A percentile compares a stretch with the other conserved stretches of the same genome.
phyloP scores from a whole-genome alignment of 2,329 filamentous ascomycete species.

The Chaetomium globosum region DNA sequence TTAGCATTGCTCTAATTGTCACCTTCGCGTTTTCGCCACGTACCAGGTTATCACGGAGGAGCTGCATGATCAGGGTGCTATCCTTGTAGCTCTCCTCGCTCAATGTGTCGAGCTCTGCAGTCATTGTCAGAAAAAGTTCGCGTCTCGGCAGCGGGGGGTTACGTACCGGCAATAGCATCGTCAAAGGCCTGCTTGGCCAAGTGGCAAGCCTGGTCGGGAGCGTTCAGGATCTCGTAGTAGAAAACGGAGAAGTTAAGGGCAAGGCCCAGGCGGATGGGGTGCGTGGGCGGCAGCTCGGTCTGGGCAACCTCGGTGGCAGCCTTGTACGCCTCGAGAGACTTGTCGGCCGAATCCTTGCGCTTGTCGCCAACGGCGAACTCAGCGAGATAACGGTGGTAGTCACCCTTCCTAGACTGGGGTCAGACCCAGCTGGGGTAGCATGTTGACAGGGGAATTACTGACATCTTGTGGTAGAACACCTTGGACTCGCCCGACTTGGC shows the following conservation, averaged over 20 bases:
- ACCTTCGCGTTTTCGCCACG: conserved; percentile 35
- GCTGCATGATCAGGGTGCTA: conserved; percentile 98
- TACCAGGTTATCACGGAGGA: conserved; percentile 95
- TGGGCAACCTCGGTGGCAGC: conserved; percentile 85
- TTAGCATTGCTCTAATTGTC: conserved; percentile 38
- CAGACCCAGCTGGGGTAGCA: conserved; percentile 23
- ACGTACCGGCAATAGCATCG: conserved; percentile 81
- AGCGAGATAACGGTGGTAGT: conserved; percentile 98
- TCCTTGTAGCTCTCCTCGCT: conserved; percentile 99
- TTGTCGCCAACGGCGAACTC: conserved; percentile 94
- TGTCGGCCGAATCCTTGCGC: conserved; percentile 91
- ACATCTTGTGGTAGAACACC: conserved; percentile 99
- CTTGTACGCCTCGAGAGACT: conserved; percentile 97
- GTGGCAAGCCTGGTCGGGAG: conserved; percentile 96
- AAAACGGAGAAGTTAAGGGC: conserved; percentile 97
- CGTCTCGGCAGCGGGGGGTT: conserved; percentile 2
- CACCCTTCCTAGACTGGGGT: conserved; percentile 77
- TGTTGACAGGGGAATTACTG: conserved; percentile 34
- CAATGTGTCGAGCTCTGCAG: conserved; percentile 85
- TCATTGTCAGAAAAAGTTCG: conserved; percentile 32
- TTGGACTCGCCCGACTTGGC: conserved; percentile 96
- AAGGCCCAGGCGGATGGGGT: conserved; percentile 89
- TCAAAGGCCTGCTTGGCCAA: conserved; percentile 95
- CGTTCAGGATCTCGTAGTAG: conserved; percentile 99
- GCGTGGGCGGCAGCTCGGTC: conserved; percentile 85